Evolutionary conservation across 306 rosid species (phyloP).

Genomic region (Vigna reflexopilosa): DNA sequence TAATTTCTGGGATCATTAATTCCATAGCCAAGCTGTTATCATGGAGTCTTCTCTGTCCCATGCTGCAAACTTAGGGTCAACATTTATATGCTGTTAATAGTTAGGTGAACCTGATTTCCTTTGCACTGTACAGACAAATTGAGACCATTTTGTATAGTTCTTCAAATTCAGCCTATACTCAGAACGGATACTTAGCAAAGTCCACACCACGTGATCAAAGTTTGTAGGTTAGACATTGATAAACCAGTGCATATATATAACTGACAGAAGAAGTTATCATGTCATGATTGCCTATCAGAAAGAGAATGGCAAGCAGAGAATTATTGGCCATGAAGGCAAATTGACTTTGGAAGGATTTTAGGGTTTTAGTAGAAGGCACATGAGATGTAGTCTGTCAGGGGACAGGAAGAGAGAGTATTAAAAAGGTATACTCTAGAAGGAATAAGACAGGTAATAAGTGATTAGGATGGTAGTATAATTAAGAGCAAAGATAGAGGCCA

Average conservation of each 20-base stretch:
- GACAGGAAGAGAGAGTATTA: not conserved
- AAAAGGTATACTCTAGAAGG: not conserved
- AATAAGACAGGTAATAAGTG: not conserved
- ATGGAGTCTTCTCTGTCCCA: slow-evolving; percentile 1
- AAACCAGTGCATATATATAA: not conserved
- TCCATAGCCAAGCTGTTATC: slow-evolving; percentile 13
- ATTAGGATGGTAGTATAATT: not conserved
- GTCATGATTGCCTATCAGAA: not conserved
- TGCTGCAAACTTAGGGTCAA: not conserved
- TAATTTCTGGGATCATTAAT: not conserved
- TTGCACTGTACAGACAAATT: not conserved
- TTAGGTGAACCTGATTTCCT: not conserved
- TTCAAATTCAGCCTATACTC: not conserved
- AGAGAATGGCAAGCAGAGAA: not conserved
- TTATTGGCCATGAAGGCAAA: not conserved
- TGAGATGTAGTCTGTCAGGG: not conserved
- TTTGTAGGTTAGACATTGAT: not conserved
- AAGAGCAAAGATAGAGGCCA: not conserved
- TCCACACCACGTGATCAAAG: not conserved
- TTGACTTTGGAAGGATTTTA: not conserved
- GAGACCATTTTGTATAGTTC: not conserved
- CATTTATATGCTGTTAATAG: not conserved
- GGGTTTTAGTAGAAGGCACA: not conserved
- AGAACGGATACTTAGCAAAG: not conserved
- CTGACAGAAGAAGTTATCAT: not conserved